A percentile compares a stretch with the other conserved stretches of the same genome.
Conservation (phyloP, 1,284 basidiomycete species). For the Tylopilus sp. region DNA sequence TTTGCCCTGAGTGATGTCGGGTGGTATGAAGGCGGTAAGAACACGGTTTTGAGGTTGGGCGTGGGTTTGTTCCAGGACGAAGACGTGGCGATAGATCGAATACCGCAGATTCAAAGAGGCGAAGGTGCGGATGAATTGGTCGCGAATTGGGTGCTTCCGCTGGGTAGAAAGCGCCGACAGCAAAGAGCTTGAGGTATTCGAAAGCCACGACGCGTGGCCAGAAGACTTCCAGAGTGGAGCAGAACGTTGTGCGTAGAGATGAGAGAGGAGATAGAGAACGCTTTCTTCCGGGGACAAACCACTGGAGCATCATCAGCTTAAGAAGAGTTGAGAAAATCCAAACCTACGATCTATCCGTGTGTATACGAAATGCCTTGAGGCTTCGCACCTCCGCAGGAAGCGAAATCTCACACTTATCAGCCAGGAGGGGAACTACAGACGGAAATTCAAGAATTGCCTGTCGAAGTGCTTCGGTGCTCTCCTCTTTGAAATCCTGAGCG, state of each 20-base stretch:
- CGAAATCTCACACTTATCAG: conserved; percentile 3
- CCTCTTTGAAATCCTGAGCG: neutral
- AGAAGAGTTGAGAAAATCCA: neutral
- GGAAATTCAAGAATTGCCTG: conserved; percentile 4
- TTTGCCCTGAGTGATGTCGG: conserved; percentile 44
- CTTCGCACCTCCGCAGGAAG: conserved; percentile 4
- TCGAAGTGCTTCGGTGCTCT: conserved; percentile 4
- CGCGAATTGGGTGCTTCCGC: conserved; percentile 35
- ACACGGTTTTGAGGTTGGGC: conserved; percentile 36
- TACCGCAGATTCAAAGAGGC: conserved; percentile 39
- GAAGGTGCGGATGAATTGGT: conserved; percentile 45
- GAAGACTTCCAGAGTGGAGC: conserved; percentile 76
- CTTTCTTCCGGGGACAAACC: conserved; percentile 40
- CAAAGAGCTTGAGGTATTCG: conserved; percentile 45
- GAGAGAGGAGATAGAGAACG: conserved; percentile 66
- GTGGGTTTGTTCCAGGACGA: conserved; percentile 63
- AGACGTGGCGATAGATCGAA: conserved; percentile 69
- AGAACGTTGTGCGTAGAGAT: conserved; percentile 79
- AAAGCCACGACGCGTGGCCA: conserved; percentile 64
- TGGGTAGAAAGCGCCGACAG: conserved; percentile 34
- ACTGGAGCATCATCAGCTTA: conserved; percentile 28
- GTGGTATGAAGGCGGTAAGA: conserved; percentile 69
- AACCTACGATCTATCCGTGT: conserved; percentile 59
- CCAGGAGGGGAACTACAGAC: neutral
- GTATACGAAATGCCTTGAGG: conserved; percentile 60